These are phyloP conservation scores for Morella rubra DNA, from an alignment of 306 rosid genomes.

Conservation along the genomic window DNA sequence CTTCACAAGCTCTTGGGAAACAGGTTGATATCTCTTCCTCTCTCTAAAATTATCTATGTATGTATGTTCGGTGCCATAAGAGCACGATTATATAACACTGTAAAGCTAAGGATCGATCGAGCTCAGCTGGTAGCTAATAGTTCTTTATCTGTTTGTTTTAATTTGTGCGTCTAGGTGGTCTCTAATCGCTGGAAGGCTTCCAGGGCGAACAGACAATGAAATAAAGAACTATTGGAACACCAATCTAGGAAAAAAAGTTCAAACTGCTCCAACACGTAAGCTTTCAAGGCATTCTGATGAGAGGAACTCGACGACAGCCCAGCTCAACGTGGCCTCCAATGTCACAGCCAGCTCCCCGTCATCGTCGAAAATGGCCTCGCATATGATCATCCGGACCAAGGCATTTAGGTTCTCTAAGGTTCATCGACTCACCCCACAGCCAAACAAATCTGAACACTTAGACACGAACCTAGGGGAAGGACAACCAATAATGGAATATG, in stretches of 20 bases:
- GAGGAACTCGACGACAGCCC: background rate
- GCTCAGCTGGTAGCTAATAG: background rate
- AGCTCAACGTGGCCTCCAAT: background rate
- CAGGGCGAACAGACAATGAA: conserved; percentile 1
- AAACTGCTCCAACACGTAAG: background rate
- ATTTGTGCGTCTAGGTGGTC: background rate
- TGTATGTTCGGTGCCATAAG: too few relatives aligned
- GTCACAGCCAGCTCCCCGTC: background rate
- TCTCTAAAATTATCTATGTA: background rate
- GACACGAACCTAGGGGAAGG: background rate
- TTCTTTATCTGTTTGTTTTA: background rate
- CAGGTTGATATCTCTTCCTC: background rate
- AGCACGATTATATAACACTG: too few relatives aligned
- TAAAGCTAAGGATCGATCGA: background rate
- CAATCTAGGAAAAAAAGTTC: background rate
- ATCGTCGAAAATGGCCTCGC: background rate
- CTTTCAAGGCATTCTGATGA: background rate
- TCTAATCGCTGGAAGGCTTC: background rate
- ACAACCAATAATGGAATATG: background rate
- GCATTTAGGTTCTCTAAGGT: conserved; percentile 42
- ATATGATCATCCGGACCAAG: conserved; percentile 37
- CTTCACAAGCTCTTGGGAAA: background rate
- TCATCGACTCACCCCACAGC: conserved; percentile 15
- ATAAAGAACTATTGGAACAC: conserved; percentile 4
- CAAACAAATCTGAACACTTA: background rate